Conservation (phyloP, 2,329 filamentous ascomycete genomes). For the Penicillium sp. region DNA sequence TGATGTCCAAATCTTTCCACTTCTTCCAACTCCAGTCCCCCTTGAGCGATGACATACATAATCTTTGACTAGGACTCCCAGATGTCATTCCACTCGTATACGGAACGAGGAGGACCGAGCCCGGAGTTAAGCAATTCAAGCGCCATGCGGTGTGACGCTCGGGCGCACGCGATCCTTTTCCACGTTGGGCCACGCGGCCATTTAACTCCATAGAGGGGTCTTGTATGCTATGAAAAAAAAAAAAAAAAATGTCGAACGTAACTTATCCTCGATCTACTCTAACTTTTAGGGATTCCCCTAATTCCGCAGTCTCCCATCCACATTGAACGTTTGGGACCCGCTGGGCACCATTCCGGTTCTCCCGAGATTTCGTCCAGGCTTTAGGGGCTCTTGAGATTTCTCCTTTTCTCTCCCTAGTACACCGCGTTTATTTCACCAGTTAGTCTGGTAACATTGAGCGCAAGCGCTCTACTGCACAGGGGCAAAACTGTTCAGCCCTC, state of each 20-base stretch:
- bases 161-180: conserved; percentile 13
- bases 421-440: not conserved
- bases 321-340: not conserved
- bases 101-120: not conserved
- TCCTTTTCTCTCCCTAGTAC: not conserved
- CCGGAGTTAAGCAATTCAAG: not conserved
- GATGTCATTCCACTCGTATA: not conserved
- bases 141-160: not conserved
- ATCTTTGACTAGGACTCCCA: no score
- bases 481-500: not conserved
- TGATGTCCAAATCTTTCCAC: not conserved
- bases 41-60: no score
- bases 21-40: no score
- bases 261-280: not conserved
- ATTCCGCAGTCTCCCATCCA: not conserved
- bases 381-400: not conserved
- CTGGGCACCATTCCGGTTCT: conserved; percentile 5
- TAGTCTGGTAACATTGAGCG: not conserved
- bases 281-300: not conserved
- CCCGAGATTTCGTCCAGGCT: not conserved
- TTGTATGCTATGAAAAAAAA: not conserved
- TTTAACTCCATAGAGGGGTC: not conserved
- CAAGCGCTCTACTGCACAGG: not conserved
- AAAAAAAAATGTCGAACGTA: no score
- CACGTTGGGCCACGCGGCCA: conserved; percentile 14